Conservation (phyloP, 163 green algal species). For the Coccomyxa subellipsoidea region DNA sequence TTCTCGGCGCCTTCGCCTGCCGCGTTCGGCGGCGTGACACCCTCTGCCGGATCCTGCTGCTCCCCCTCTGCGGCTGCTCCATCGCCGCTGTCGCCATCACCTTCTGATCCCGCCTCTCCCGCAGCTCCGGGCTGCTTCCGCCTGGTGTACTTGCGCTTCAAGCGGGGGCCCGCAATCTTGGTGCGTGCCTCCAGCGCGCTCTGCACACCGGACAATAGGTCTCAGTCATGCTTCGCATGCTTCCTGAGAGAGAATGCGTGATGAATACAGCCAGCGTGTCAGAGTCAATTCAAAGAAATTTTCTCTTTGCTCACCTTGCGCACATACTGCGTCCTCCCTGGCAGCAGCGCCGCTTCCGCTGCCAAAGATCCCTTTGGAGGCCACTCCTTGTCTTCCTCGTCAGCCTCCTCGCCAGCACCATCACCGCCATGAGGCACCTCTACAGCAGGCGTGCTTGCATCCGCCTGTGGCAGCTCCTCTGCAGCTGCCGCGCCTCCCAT, state of each 20-base stretch:
- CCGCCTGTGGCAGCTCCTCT: not conserved
- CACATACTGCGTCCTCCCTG: not conserved
- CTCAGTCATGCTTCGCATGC: too few species aligned
- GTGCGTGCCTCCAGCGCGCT: conserved; percentile 4
- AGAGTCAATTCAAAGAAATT: not conserved
- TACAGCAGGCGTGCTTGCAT: not conserved
- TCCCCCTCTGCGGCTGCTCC: not conserved
- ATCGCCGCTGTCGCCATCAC: not conserved
- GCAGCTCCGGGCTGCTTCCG: not conserved
- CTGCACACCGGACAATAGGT: not conserved
- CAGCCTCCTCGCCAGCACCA: not conserved
- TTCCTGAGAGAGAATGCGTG: too few species aligned
- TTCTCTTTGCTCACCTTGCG: not conserved
- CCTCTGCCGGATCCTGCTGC: not conserved
- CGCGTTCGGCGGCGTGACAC: not conserved
- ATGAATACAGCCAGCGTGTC: too few species aligned
- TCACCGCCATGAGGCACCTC: not conserved
- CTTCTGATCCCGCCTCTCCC: not conserved
- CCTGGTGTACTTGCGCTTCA: not conserved
- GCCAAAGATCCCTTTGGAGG: not conserved
- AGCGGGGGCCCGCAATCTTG: not conserved
- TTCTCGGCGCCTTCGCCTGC: not conserved
- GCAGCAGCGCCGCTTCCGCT: not conserved
- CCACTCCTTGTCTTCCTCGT: not conserved
- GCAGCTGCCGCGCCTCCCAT: not conserved